Evolutionary conservation across 495 filamentous ascomycete species (phyloP), one percentile per base, ranked within the genome.

Genomic region (Hypoxylon subgilvum): DNA sequence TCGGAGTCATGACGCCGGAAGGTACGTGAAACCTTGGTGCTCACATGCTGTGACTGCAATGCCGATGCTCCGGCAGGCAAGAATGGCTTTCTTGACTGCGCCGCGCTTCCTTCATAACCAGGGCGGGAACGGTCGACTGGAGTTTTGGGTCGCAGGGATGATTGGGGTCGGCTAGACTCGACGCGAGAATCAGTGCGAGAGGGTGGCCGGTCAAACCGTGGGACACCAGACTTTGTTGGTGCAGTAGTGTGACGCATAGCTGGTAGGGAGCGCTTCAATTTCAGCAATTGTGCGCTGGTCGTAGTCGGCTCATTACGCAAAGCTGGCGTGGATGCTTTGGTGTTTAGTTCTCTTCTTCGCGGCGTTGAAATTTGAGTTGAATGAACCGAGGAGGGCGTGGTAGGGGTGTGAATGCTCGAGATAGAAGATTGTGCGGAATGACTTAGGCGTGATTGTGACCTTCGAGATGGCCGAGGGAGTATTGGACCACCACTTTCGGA

Each of bases 211-310:
- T 85, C 83, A 41, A 78, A 78, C 14, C 80, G 75, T 28, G 77
- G 65, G 2, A 53, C 52, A 16, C 68, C 64, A 66, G 70, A 66
- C 31, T 81, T 79, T 4, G 62, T 72, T 22, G 76, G 75, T 22
- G 73, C 72, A 38, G 80, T 78, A 23, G 73, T 63, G 45, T 76
- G 76, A 43, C 89, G 82, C 76, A 96, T 88, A 18, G 82, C 84
- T 18, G 94, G 91, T 73, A 95, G 81, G 5, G 95, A 97, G 42
- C 92, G 84, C 76, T 97, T 97, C 21, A 90, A 75, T 68, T 86
- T 86, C 28, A 97, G 77, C 22, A 90, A 73, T 58, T 94, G 89
- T 18, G 87, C 82, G 66, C 77, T 85, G 10, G 87, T 87, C 9
- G 88, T 87, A 21, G 85, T 88, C 4, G 83, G 82, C 60, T 89